A percentile compares a stretch with the other conserved stretches of the same genome.
phyloP scores from a whole-genome alignment of 768 basidiomycete species.

The Calvatia gigantea region DNA sequence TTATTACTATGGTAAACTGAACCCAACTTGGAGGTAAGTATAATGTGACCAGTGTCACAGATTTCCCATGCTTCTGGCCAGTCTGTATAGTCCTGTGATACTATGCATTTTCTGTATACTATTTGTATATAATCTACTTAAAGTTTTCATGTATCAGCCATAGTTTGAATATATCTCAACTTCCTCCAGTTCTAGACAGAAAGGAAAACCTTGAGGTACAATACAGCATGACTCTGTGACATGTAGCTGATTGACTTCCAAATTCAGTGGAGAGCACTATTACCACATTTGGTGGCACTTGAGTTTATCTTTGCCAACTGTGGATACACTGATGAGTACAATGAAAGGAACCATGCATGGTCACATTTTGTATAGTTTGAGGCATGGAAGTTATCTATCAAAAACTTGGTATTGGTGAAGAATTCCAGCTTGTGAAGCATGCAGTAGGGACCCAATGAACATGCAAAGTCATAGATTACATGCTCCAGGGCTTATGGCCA shows the following conservation, averaged over 20 bases:
- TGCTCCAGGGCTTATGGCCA: constrained; percentile 28
- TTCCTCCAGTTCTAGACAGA: constrained; percentile 20
- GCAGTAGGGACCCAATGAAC: constrained; percentile 30
- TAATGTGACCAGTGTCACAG: too few relatives aligned
- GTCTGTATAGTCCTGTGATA: too few relatives aligned
- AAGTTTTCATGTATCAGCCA: background rate
- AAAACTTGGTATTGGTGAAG: constrained; percentile 28
- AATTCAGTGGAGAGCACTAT: constrained; percentile 22
- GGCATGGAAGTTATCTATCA: constrained; percentile 32
- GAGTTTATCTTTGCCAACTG: constrained; percentile 22
- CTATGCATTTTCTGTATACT: too few relatives aligned
- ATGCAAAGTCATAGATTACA: constrained; percentile 32
- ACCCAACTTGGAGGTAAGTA: too few relatives aligned
- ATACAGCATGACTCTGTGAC: constrained; percentile 23
- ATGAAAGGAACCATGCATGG: constrained; percentile 24
- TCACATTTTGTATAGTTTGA: constrained; percentile 30
- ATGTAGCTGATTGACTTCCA: constrained; percentile 28
- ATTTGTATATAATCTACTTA: background rate
- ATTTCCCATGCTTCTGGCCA: too few relatives aligned
- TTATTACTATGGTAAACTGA: too few relatives aligned
- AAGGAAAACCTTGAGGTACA: constrained; percentile 23
- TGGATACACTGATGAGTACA: constrained; percentile 27
- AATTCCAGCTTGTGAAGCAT: constrained; percentile 22
- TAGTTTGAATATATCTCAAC: background rate
- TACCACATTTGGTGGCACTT: constrained; percentile 31